These are phyloP conservation scores for Eucalyptus erythrocorys DNA, from an alignment of 345 rosid species.

Conservation along the genomic window DNA sequence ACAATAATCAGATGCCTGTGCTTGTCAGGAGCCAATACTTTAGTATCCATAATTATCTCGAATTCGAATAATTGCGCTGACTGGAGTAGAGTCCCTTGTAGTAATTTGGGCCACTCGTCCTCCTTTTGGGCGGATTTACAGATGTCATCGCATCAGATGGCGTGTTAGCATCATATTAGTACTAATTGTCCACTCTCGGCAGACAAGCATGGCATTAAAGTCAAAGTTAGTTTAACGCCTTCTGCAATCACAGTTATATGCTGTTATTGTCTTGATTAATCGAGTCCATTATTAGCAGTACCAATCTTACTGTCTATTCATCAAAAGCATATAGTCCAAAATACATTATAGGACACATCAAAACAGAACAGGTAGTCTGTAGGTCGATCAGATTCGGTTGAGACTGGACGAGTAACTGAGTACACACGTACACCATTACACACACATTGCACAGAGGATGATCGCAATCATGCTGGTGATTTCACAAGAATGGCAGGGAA, in stretches of 20 bases:
- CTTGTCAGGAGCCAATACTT: not conserved
- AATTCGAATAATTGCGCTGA: not conserved
- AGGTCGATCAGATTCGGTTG: not conserved
- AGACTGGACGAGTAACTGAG: not conserved
- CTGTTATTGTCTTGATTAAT: not conserved
- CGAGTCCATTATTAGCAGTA: not conserved
- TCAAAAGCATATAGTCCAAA: not conserved
- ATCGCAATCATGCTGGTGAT: not conserved
- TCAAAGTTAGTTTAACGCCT: not conserved
- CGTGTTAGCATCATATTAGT: not conserved
- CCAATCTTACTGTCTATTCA: not conserved
- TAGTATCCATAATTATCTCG: not conserved
- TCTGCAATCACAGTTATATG: not conserved
- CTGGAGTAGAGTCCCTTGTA: not conserved
- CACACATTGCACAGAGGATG: not conserved
- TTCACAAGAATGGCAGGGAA: conserved; percentile 48
- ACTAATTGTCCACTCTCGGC: not conserved
- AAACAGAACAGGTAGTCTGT: not conserved
- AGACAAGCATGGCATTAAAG: not conserved
- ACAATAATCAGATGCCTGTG: not conserved
- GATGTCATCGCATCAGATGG: not conserved
- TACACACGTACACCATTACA: not conserved
- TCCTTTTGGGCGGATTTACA: not conserved
- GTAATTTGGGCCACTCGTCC: not conserved
- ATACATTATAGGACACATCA: not conserved